Percentiles rank a stretch among this genome's conserved stretches.
phyloP scores from a whole-genome alignment of 768 basidiomycete genomes.

The Leccinum subtestaceum region DNA sequence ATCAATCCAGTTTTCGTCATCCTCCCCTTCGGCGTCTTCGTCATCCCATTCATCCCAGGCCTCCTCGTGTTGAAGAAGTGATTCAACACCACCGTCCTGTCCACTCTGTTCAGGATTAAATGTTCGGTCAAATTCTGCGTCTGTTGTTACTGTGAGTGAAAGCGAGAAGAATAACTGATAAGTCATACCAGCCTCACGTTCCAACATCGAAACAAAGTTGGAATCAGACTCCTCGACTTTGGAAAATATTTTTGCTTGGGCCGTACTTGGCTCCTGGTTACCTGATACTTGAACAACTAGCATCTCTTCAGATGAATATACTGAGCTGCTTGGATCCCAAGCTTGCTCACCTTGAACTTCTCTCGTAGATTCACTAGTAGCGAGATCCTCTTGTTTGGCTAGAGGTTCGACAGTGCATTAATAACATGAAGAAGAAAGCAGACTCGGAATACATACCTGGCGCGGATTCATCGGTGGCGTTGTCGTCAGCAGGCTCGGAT shows the following conservation, averaged over 20 bases:
- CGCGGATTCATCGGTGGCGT: not conserved
- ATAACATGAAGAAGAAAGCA: not conserved
- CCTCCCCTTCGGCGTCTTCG: conserved; percentile 45
- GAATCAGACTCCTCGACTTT: conserved; percentile 30
- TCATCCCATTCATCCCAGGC: conserved; percentile 34
- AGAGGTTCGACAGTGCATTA: not conserved
- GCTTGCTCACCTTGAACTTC: conserved; percentile 12
- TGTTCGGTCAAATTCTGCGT: conserved; percentile 28
- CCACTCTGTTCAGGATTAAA: conserved; percentile 15
- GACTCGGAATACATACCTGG: conserved; percentile 9
- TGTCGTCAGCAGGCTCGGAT: not conserved
- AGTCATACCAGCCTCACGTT: conserved; percentile 31
- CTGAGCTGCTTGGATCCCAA: not conserved
- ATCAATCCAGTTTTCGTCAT: conserved; percentile 44
- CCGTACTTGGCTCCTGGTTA: conserved; percentile 13
- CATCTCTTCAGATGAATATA: conserved; percentile 3
- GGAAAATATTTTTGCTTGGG: conserved; percentile 6
- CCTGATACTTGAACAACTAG: conserved; percentile 6
- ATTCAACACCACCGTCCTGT: conserved; percentile 20
- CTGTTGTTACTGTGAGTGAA: conserved; percentile 13
- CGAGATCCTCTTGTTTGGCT: conserved; percentile 10
- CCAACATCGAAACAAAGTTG: conserved; percentile 25
- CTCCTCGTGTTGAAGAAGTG: conserved; percentile 12
- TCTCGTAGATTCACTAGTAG: conserved; percentile 4
- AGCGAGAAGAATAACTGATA: not conserved